Percentiles rank a stretch among this genome's conserved stretches.
phyloP scores from a whole-genome alignment of 2,329 filamentous ascomycete genomes.

The Exserohilum rostratum region DNA sequence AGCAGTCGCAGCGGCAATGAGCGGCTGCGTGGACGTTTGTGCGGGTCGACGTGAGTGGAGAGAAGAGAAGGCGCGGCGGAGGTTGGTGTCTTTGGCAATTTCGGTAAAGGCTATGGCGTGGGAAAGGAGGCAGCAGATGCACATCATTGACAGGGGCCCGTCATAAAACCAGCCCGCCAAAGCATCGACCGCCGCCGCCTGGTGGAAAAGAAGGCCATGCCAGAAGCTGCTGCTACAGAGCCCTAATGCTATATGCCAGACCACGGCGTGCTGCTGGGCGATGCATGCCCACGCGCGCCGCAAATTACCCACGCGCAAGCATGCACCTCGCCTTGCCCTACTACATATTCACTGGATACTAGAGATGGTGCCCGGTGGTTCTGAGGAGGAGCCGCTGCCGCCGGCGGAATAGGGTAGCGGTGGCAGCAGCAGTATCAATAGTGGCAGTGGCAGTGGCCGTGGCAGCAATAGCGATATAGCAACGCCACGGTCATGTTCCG shows the following conservation, averaged over 20 bases:
- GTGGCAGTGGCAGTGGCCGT: too few relatives aligned
- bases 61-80: conserved; percentile 39
- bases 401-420: too few relatives aligned
- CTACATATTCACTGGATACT: too few relatives aligned
- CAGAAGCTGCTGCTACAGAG: not conserved
- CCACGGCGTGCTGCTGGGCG: too few relatives aligned
- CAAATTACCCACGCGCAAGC: conserved; percentile 9
- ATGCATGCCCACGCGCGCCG: too few relatives aligned
- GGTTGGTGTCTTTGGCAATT: conserved; percentile 20
- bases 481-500: too few relatives aligned
- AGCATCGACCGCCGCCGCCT: conserved; percentile 6
- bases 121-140: conserved; percentile 23
- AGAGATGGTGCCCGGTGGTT: too few relatives aligned
- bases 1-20: not conserved
- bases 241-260: not conserved
- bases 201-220: not conserved
- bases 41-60: conserved; percentile 37
- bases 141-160: conserved; percentile 23
- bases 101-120: conserved; percentile 20
- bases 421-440: too few relatives aligned
- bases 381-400: too few relatives aligned
- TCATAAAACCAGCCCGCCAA: conserved; percentile 19
- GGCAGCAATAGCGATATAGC: too few relatives aligned
- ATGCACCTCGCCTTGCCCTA: not conserved
- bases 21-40: conserved; percentile 16